Base-by-base conservation (phyloP, 208 protist species). In the Leptomonas pyrrhocoris region DNA sequence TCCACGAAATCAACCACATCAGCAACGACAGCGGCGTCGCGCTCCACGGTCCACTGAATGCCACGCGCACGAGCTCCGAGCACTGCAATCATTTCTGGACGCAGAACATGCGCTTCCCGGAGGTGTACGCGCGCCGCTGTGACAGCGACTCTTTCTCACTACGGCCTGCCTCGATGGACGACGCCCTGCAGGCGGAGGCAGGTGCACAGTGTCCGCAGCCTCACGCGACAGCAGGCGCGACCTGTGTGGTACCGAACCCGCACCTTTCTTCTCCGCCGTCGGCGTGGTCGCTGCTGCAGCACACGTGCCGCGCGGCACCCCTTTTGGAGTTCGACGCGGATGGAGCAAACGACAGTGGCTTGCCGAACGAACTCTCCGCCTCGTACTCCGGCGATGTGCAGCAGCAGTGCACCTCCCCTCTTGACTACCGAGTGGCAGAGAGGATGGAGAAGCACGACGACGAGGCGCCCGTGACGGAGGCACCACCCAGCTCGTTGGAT, bases 181-280 rank as follows among this genome's bases (percentile, higher is more conserved):
- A 28, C 6, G 15, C 2, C 9, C 42, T 36, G 9, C 56, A 3
- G 21, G n/a, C n/a, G n/a, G n/a, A n/a, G n/a, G n/a, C n/a, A n/a
- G 38, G 7, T 13, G 27, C 48, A 28, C n/a, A 58, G 28, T 31
- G 21, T 2, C 25, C 25, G 15, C 12, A 18, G 36, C 12, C 31
- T 9, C n/a, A 12, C 36, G 55, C 7, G 21, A 60, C 36, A 4
- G 3, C 55, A 1, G 25, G n/a, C 27, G 45, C n/a, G 16, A 18
- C 53, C 21, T 48, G 61, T 11, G 48, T 67, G 6, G 34, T 67
- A 34, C 61, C 61, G 2, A 67, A 67, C 25, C 61, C 61, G 2
- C 61, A 67, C 48, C 56, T 27, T 21, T 28, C 49, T 1, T 28
- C 36, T 0, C 61, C 49, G 2, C 16, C n/a, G 3, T 31, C 49